Evolutionary conservation across 176 grass and related monocot species (phyloP).

Genomic region (Oropetium thomaeum): DNA sequence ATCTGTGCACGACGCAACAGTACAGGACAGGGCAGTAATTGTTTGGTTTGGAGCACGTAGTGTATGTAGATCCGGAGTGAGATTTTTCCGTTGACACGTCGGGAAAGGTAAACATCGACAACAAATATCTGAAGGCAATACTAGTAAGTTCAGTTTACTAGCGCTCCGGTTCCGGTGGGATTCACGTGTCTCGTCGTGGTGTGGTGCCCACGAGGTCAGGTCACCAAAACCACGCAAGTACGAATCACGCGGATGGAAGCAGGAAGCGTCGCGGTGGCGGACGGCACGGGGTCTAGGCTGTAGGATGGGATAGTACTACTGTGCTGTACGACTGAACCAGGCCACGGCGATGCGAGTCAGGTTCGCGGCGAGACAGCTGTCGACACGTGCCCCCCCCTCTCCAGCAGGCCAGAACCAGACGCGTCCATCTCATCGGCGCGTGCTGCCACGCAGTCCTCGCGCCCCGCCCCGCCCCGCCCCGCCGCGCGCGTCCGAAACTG

Average conservation of each 20-base stretch:
- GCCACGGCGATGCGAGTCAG: not conserved
- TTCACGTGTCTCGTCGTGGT: not conserved
- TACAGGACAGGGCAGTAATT: not conserved
- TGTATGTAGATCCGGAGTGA: too few species aligned
- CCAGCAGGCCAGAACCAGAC: too few species aligned
- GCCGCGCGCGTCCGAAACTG: not conserved
- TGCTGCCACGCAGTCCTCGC: not conserved
- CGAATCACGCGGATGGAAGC: too few species aligned
- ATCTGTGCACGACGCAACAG: too few species aligned
- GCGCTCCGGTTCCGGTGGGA: not conserved
- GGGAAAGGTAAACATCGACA: too few species aligned
- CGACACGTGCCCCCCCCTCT: slow-evolving; percentile 12
- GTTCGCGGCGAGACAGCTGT: not conserved
- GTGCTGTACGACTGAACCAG: not conserved
- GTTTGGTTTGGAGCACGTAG: not conserved
- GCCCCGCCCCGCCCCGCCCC: not conserved
- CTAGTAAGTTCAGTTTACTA: too few species aligned
- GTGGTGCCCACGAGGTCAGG: not conserved
- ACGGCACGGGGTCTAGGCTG: too few species aligned
- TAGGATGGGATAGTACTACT: too few species aligned
- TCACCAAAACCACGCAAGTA: too few species aligned
- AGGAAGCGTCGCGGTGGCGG: too few species aligned
- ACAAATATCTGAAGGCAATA: too few species aligned
- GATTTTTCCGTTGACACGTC: too few species aligned
- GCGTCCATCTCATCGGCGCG: not conserved